Percentiles rank a stretch among this genome's conserved stretches.
Evolutionary conservation across 2,329 filamentous ascomycete species (phyloP).

Genomic region (Calonectria ilicicola): DNA sequence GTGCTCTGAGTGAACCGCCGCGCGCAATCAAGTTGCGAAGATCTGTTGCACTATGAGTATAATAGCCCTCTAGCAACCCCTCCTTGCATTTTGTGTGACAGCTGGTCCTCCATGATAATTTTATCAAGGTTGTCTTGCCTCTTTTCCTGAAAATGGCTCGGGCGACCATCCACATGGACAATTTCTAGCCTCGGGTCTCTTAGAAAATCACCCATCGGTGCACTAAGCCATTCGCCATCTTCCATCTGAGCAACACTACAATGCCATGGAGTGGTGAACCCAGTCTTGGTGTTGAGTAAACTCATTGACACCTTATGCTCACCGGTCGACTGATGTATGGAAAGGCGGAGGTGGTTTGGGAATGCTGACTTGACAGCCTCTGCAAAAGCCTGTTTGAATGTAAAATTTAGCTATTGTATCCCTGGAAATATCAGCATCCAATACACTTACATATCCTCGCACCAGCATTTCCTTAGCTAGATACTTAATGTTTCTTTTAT

Average conservation of each 20-base stretch:
- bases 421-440: no score
- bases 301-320: conserved; percentile 44
- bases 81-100: no score
- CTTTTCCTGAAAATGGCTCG: conserved; percentile 36
- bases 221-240: conserved; percentile 39
- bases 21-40: no score
- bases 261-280: conserved; percentile 48
- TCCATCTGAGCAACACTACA: conserved; percentile 35
- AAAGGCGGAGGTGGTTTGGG: conserved; percentile 43
- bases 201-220: conserved; percentile 41
- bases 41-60: no score
- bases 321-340: conserved; percentile 45
- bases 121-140: no score
- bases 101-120: no score
- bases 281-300: conserved; percentile 43
- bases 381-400: conserved; percentile 41
- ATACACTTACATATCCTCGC: conserved; percentile 42
- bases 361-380: conserved; percentile 41
- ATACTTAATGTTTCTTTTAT: conserved; percentile 41
- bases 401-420: no score
- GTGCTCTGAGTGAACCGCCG: no score
- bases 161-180: conserved; percentile 36
- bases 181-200: conserved; percentile 35
- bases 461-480: conserved; percentile 48
- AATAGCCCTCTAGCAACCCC: no score